Evolutionary conservation across 805 yeast genomes (phyloP).

Genomic region (Candida gorgasii): DNA sequence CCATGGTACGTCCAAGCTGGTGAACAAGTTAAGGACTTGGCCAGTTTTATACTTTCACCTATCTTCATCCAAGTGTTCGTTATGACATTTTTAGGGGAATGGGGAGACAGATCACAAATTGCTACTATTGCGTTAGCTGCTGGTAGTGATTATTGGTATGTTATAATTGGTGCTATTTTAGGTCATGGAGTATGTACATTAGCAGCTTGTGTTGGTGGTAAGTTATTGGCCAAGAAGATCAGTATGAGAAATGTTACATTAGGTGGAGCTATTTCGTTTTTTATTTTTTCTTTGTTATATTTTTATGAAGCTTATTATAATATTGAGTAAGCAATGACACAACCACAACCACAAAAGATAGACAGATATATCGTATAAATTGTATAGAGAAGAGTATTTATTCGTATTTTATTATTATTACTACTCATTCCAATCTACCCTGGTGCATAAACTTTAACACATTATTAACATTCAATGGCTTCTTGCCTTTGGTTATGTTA

Average conservation of each 20-base stretch:
- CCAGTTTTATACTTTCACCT: slow-evolving; percentile 74
- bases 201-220: slow-evolving; percentile 93
- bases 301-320: slow-evolving; percentile 61
- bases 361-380: too few species aligned
- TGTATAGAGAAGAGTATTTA: too few species aligned
- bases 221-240: slow-evolving; percentile 81
- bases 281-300: slow-evolving; percentile 78
- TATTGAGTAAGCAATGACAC: slow-evolving; percentile 17
- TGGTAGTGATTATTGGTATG: slow-evolving; percentile 87
- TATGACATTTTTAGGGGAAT: slow-evolving; percentile 96
- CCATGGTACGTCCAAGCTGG: slow-evolving; percentile 29
- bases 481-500: slow-evolving; percentile 26
- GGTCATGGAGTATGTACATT: slow-evolving; percentile 90
- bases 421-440: slow-evolving; percentile 25
- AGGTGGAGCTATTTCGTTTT: slow-evolving; percentile 87
- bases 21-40: slow-evolving; percentile 53
- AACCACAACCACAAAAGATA: too few species aligned
- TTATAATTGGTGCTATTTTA: slow-evolving; percentile 81
- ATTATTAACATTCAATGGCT: slow-evolving; percentile 33
- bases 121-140: slow-evolving; percentile 99
- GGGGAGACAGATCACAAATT: slow-evolving; percentile 99
- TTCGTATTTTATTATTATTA: too few species aligned
- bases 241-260: slow-evolving; percentile 90
- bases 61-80: slow-evolving; percentile 90
- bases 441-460: slow-evolving; percentile 42